Base-by-base conservation (phyloP, 73 alveolate species). In the Symbiodinium pilosum region DNA sequence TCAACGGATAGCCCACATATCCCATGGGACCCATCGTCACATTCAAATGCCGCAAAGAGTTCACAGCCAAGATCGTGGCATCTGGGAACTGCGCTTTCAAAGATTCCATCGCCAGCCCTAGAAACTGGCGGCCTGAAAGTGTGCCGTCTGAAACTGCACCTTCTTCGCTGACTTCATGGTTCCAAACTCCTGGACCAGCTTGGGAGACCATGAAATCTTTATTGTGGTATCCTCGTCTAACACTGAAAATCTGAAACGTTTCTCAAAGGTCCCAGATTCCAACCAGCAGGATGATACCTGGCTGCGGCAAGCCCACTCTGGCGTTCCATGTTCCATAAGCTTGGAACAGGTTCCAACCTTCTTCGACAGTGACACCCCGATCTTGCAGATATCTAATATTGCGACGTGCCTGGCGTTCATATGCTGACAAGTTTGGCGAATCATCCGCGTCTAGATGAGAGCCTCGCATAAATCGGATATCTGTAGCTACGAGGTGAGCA, bases 11-110 rank as follows among this genome's bases (percentile, higher is more conserved):
- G 81, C 81, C 81, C 81, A 64, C 38, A 64, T 24, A 64, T 20
- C 38, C 32, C 81, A 64, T 64, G 81, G 81, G 81, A 64, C 81
- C 81, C 81, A 64, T 64, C 38, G 81, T 64, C 34, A 64, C 20
- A 28, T 64, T 64, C 81, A 64, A 64, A 64, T 64, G 81, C 2
- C 81, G 81, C 38, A 64, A 24, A 38, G 81, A 64, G 38, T 64
- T 64, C 81, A 64, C 81, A 4, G 81, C 81, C 4, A 64, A 20
- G 34, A 64, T 64, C 39, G 81, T 64, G 38, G 81, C 32, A 64
- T 64, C 81, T 38, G 81, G 81, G 34, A 64, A 64, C 81, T 64
- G 81, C 81, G 81, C 81, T 28, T 64, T 64, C 81, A 64, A 64
- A 14, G 81, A 7, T 64, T 64, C 81, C 81, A 64, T 64, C 39